These are phyloP conservation scores for Xylariaceae sp. DNA, from an alignment of 2,329 filamentous ascomycete species.

Conservation along the genomic window DNA sequence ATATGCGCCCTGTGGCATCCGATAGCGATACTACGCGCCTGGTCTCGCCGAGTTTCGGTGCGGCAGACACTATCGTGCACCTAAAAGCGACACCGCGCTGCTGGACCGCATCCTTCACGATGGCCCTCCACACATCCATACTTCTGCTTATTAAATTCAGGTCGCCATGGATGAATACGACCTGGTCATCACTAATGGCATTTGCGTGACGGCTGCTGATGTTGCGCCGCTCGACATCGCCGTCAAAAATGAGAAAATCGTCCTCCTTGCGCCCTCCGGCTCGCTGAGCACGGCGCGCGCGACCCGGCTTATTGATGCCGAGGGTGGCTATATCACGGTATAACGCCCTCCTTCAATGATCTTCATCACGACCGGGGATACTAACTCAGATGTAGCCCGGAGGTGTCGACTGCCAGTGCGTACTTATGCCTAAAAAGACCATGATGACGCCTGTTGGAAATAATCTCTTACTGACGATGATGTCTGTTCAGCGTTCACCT, in stretches of 20 bases:
- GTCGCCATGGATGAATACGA: conserved; percentile 33
- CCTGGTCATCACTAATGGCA: conserved; percentile 41
- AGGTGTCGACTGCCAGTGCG: conserved; percentile 35
- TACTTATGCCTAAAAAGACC: not conserved
- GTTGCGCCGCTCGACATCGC: conserved; percentile 40
- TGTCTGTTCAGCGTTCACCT: conserved; percentile 36
- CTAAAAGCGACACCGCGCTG: not conserved
- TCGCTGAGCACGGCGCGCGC: conserved; percentile 31
- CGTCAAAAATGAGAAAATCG: conserved; percentile 42
- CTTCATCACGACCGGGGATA: not conserved
- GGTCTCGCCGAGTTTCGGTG: not conserved
- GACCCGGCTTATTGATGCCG: conserved; percentile 38
- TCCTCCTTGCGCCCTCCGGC: conserved; percentile 37
- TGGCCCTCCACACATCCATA: not conserved
- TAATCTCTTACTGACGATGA: not conserved
- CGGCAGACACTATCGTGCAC: not conserved
- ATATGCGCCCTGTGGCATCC: too few relatives aligned
- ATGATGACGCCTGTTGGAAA: not conserved
- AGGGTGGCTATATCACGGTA: conserved; percentile 42
- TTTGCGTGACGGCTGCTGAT: conserved; percentile 42
- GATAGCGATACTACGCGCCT: not conserved
- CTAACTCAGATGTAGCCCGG: conserved; percentile 30
- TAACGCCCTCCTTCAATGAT: not conserved
- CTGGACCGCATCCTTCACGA: not conserved
- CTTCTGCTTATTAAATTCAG: not conserved